A percentile compares a stretch with the other conserved stretches of the same genome.
These are phyloP conservation scores for Hypomyces rosellus DNA, from an alignment of 2,329 filamentous ascomycete genomes.

Conservation along the genomic window DNA sequence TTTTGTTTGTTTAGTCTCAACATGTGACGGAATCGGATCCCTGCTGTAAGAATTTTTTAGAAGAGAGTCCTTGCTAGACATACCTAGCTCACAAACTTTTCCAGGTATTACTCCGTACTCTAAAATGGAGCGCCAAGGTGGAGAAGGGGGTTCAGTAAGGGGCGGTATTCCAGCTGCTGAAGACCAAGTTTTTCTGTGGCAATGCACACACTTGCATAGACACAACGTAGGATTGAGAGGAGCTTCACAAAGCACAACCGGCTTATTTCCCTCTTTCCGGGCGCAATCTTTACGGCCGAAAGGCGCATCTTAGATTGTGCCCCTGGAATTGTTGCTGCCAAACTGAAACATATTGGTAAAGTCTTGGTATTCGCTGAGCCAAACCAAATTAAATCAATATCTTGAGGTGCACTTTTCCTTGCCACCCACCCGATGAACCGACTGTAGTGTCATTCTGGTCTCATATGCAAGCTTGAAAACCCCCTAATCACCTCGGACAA, in stretches of 20 bases:
- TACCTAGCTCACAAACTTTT: not conserved
- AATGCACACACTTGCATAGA: too few species aligned
- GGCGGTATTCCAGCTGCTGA: not conserved
- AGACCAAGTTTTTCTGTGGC: too few species aligned
- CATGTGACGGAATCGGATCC: constrained; percentile 7
- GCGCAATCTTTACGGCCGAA: not conserved
- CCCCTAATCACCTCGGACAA: not conserved
- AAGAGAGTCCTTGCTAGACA: too few species aligned
- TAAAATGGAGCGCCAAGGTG: constrained; percentile 8
- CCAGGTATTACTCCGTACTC: not conserved
- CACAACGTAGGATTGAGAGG: too few species aligned
- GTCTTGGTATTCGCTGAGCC: too few species aligned
- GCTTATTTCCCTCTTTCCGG: not conserved
- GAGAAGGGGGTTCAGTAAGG: constrained; percentile 8
- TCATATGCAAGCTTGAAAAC: constrained; percentile 8
- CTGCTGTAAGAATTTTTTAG: constrained; percentile 7
- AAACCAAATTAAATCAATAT: too few species aligned
- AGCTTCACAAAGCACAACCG: not conserved
- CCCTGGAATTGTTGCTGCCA: too few species aligned
- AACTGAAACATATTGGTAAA: too few species aligned
- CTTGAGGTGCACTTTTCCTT: too few species aligned
- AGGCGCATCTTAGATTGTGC: not conserved
- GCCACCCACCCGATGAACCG: not conserved
- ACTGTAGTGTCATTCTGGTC: not conserved
- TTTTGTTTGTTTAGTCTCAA: constrained; percentile 5